These are phyloP conservation scores for Nidula microcarpa DNA, from an alignment of 768 basidiomycete species.

Conservation along the genomic window DNA sequence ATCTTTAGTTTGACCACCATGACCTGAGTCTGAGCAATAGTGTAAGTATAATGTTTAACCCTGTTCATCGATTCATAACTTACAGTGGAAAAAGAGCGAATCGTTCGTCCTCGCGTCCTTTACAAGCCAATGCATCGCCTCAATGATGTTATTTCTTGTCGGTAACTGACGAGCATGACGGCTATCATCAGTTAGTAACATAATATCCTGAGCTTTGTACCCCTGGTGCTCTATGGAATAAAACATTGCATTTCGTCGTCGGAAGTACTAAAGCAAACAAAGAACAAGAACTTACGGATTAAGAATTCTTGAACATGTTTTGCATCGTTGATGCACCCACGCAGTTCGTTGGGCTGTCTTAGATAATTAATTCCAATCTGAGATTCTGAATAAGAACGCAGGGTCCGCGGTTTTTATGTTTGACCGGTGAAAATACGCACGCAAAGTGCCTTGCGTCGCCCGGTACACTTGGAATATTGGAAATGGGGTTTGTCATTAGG, in stretches of 20 bases:
- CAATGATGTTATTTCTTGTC: constrained; percentile 43
- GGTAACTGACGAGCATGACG: constrained; percentile 38
- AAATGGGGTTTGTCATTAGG: constrained; percentile 26
- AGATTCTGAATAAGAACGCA: constrained; percentile 1
- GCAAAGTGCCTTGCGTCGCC: constrained; percentile 76
- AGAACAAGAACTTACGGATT: constrained; percentile 35
- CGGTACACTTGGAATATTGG: constrained; percentile 78
- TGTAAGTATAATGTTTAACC: neutral
- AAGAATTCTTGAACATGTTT: constrained; percentile 67
- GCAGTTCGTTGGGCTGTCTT: constrained; percentile 59
- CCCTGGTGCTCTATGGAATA: constrained; percentile 27
- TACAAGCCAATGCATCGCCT: constrained; percentile 61
- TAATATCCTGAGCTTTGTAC: constrained; percentile 60
- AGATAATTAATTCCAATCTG: constrained; percentile 81
- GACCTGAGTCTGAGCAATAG: constrained; percentile 69
- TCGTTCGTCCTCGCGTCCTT: constrained; percentile 64
- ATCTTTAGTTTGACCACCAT: constrained; percentile 90
- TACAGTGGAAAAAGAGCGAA: constrained; percentile 77
- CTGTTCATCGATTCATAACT: constrained; percentile 6
- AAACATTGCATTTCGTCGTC: neutral
- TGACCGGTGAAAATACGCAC: constrained; percentile 38
- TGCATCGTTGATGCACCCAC: constrained; percentile 83
- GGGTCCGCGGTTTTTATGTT: too few relatives aligned
- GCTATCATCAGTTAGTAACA: constrained; percentile 64
- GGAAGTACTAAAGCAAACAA: neutral